phyloP scores from a whole-genome alignment of 441 rosid species.

The Pelargonium cotyledonis region DNA sequence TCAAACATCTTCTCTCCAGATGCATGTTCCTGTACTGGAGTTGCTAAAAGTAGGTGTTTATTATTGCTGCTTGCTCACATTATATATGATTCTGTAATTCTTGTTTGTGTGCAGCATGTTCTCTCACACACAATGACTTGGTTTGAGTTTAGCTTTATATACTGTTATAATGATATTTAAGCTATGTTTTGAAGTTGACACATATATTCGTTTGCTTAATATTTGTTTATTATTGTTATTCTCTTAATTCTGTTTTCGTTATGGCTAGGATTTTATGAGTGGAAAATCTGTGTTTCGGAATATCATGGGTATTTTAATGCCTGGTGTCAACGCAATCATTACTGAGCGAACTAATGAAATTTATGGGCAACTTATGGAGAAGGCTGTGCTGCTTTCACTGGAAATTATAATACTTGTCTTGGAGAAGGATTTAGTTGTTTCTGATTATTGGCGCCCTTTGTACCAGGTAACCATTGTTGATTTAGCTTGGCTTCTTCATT shows the following conservation, averaged over 20 bases:
- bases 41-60: conserved; percentile 65
- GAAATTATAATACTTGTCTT: conserved; percentile 75
- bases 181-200: neutral
- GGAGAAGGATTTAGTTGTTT: conserved; percentile 70
- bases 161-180: conserved; percentile 10
- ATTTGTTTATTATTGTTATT: neutral
- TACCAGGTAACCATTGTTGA: conserved; percentile 53
- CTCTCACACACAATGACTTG: conserved; percentile 4
- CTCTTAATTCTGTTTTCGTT: conserved; percentile 14
- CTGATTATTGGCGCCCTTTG: conserved; percentile 94
- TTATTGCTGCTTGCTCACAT: conserved; percentile 6
- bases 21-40: conserved; percentile 83
- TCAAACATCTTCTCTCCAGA: conserved; percentile 60
- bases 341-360: conserved; percentile 68
- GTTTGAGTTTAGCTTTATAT: neutral
- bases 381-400: conserved; percentile 83
- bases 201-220: conserved; percentile 4
- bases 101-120: conserved; percentile 1
- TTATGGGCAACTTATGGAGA: conserved; percentile 80
- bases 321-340: conserved; percentile 68
- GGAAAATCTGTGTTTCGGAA: conserved; percentile 83
- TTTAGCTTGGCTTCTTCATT: conserved; percentile 9
- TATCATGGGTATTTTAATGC: conserved; percentile 77
- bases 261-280: conserved; percentile 91
- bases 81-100: neutral